A percentile compares a stretch with the other conserved stretches of the same genome.
phyloP scores from a whole-genome alignment of 2,329 filamentous ascomycete genomes.

The Ceratocystiopsis minuta region DNA sequence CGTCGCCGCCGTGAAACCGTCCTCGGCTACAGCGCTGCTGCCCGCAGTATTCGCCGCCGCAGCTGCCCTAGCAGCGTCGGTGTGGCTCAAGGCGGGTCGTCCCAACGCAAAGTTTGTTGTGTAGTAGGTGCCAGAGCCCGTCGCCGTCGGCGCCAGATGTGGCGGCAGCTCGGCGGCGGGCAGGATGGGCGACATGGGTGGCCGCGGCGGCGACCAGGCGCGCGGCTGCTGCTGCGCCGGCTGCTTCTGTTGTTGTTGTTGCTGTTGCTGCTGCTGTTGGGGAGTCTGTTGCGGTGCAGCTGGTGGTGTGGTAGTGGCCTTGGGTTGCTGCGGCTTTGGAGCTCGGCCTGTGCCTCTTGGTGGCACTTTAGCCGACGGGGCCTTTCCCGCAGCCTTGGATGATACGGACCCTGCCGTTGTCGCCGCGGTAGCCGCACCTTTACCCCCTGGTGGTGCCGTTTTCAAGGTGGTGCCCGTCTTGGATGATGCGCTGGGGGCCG shows the following conservation, averaged over 20 bases:
- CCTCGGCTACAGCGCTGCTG: not conserved
- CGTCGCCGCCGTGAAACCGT: not conserved
- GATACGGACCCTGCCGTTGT: not conserved
- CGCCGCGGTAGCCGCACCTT: too few relatives aligned
- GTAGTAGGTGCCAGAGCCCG: constrained; percentile 11
- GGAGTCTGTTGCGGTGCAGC: not conserved
- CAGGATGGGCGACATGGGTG: constrained; percentile 37
- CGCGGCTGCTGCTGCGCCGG: constrained; percentile 10
- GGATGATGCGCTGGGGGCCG: too few relatives aligned
- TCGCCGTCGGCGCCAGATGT: constrained; percentile 17
- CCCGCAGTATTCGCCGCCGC: not conserved
- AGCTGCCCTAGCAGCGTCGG: constrained; percentile 3
- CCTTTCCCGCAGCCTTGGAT: not conserved
- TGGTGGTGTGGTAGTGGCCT: too few relatives aligned
- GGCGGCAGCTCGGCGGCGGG: constrained; percentile 19
- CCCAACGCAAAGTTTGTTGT: constrained; percentile 7
- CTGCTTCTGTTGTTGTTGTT: not conserved
- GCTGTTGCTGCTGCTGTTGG: not conserved
- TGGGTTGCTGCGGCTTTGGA: too few relatives aligned
- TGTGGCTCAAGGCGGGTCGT: constrained; percentile 8
- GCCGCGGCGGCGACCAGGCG: constrained; percentile 27
- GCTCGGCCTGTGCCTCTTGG: too few relatives aligned
- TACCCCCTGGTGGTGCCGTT: too few relatives aligned
- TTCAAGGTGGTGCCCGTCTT: too few relatives aligned
- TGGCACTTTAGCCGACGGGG: not conserved